These are phyloP conservation scores for Apiospora kogelbergensis DNA, from an alignment of 2,329 filamentous ascomycete species.

Conservation along the genomic window DNA sequence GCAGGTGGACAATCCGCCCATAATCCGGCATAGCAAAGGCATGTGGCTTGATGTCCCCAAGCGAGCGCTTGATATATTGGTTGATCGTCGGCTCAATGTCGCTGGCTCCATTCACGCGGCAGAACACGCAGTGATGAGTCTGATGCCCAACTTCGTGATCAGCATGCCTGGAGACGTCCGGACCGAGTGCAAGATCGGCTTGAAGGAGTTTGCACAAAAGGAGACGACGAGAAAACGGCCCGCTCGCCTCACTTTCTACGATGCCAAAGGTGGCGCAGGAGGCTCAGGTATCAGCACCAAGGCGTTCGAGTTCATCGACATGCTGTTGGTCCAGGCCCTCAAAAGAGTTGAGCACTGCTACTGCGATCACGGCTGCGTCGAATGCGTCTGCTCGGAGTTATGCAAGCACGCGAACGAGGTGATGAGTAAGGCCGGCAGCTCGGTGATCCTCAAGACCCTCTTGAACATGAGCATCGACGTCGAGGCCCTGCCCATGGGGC, in stretches of 20 bases:
- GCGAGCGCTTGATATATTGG: conserved; percentile 74
- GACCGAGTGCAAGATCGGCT: conserved; percentile 87
- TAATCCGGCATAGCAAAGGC: conserved; percentile 80
- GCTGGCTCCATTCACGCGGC: conserved; percentile 92
- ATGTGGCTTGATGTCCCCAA: conserved; percentile 95
- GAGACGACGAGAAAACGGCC: conserved; percentile 77
- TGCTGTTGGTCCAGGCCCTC: conserved; percentile 74
- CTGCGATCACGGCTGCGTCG: conserved; percentile 80
- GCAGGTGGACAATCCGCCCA: conserved; percentile 88
- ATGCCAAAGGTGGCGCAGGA: conserved; percentile 82
- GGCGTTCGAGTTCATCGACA: conserved; percentile 88
- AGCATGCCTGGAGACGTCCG: conserved; percentile 87
- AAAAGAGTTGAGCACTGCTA: conserved; percentile 72
- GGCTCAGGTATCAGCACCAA: conserved; percentile 88
- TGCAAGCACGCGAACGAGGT: conserved; percentile 88
- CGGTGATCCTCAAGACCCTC: conserved; percentile 76
- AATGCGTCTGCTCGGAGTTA: conserved; percentile 82
- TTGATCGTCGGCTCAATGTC: conserved; percentile 70
- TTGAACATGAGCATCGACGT: conserved; percentile 78
- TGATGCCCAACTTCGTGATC: conserved; percentile 90
- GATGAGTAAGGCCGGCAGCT: conserved; percentile 87
- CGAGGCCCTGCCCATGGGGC: conserved; percentile 82
- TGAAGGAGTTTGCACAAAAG: conserved; percentile 80
- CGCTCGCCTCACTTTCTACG: conserved; percentile 89
- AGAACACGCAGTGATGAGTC: conserved; percentile 82